Evolutionary conservation across 768 basidiomycete species (phyloP).

Genomic region (Panellus pusillus): DNA sequence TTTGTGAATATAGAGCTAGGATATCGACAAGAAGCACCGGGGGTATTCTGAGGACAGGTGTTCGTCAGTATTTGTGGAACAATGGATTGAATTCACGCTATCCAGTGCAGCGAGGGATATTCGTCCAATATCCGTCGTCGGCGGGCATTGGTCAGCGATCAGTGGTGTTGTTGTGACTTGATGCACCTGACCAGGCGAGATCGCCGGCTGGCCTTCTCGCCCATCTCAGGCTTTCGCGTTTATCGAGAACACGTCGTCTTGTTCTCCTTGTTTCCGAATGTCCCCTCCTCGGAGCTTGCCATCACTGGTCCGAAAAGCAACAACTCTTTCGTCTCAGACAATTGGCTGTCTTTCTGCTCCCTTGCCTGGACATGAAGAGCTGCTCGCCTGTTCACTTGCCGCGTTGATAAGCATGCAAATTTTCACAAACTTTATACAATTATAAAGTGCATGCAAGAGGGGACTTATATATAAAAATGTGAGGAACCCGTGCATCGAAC

Average conservation of each 20-base stretch:
- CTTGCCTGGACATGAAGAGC: constrained; percentile 29
- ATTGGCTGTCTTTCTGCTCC: constrained; percentile 67
- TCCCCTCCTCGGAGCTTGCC: constrained; percentile 40
- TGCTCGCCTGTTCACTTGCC: constrained; percentile 58
- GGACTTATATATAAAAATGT: no score
- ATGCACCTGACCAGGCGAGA: constrained; percentile 40
- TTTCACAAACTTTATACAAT: no score
- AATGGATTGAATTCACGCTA: constrained; percentile 36
- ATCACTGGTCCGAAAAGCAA: constrained; percentile 38
- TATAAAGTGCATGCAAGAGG: no score
- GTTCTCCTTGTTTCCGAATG: constrained; percentile 50
- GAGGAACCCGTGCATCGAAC: no score
- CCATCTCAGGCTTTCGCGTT: constrained; percentile 32
- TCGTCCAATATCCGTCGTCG: no score
- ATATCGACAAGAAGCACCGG: constrained; percentile 41
- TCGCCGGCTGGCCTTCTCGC: constrained; percentile 35
- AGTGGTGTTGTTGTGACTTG: constrained; percentile 4
- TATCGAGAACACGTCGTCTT: constrained; percentile 43
- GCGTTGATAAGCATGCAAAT: no score
- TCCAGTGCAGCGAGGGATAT: constrained; percentile 35
- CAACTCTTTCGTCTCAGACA: constrained; percentile 38
- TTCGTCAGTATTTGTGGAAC: background rate
- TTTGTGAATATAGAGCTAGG: no score
- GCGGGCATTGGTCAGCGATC: constrained; percentile 13
- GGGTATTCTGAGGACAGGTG: constrained; percentile 37